Conservation (phyloP, 768 basidiomycete genomes). For the Mycena maculata region DNA sequence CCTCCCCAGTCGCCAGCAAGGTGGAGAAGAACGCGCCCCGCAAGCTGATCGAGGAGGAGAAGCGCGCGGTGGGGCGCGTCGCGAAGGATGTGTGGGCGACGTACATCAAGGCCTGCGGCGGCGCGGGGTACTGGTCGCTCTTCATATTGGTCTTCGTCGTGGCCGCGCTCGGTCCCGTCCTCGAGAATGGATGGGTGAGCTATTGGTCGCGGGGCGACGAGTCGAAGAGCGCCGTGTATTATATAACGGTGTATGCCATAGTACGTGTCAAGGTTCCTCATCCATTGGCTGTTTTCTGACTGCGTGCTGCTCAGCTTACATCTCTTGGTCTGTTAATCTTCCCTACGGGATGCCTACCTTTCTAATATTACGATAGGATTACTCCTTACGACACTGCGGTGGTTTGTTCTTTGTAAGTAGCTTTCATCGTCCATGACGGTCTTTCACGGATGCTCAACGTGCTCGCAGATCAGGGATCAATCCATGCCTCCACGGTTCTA, state of each 20-base stretch:
- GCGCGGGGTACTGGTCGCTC: constrained; percentile 64
- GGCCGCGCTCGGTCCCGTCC: constrained; percentile 72
- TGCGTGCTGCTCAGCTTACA: constrained; percentile 40
- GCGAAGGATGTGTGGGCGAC: constrained; percentile 72
- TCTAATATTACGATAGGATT: constrained; percentile 41
- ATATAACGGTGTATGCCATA: constrained; percentile 77
- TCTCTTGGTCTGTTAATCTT: constrained; percentile 48
- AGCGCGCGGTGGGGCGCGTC: constrained; percentile 80
- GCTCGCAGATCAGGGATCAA: constrained; percentile 73
- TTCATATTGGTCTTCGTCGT: constrained; percentile 65
- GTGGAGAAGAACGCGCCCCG: constrained; percentile 70
- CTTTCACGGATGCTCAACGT: background rate
- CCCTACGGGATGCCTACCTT: background rate
- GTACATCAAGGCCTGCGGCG: constrained; percentile 65
- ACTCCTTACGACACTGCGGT: constrained; percentile 67
- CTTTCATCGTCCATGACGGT: background rate
- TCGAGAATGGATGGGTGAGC: constrained; percentile 80
- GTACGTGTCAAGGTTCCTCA: constrained; percentile 52
- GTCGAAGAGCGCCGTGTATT: constrained; percentile 63
- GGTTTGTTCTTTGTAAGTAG: constrained; percentile 77
- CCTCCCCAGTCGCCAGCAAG: constrained; percentile 42
- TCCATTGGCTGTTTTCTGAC: constrained; percentile 16
- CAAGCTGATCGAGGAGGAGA: constrained; percentile 88
- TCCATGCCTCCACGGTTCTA: constrained; percentile 80
- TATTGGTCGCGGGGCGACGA: constrained; percentile 70